Evolutionary conservation across 768 basidiomycete genomes (phyloP).

Genomic region (Austroboletus eburneus): DNA sequence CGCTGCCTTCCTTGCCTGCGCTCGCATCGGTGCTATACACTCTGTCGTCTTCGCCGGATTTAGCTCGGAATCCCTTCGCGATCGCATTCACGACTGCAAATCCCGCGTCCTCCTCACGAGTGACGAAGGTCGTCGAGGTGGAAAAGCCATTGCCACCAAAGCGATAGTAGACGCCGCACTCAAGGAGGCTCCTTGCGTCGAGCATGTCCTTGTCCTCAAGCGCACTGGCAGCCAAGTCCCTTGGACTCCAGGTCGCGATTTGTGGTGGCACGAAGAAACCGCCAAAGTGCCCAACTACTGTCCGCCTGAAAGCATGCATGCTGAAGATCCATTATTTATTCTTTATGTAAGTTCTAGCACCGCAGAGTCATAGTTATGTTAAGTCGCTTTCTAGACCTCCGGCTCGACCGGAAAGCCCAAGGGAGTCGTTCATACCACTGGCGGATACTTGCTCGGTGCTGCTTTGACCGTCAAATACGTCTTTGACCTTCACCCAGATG

Average conservation of each 20-base stretch:
- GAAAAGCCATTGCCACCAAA: constrained; percentile 93
- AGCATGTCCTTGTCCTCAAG: constrained; percentile 86
- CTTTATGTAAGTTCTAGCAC: constrained; percentile 72
- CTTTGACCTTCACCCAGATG: constrained; percentile 96
- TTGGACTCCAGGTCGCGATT: constrained; percentile 81
- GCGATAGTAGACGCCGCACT: constrained; percentile 91
- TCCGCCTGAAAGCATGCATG: constrained; percentile 78
- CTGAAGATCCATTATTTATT: constrained; percentile 98
- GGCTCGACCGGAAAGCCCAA: constrained; percentile 96
- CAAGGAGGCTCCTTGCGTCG: constrained; percentile 76
- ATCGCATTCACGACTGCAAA: constrained; percentile 86
- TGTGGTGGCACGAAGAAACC: constrained; percentile 96
- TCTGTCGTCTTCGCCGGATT: constrained; percentile 98
- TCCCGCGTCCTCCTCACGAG: constrained; percentile 91
- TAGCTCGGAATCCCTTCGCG: constrained; percentile 89
- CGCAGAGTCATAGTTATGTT: not conserved
- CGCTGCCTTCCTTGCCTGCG: constrained; percentile 96
- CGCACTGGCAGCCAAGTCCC: constrained; percentile 81
- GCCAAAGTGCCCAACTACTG: constrained; percentile 83
- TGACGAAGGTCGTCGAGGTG: constrained; percentile 92
- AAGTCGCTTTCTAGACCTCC: constrained; percentile 59
- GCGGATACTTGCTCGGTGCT: constrained; percentile 87
- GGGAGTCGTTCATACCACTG: constrained; percentile 90
- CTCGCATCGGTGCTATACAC: constrained; percentile 94
- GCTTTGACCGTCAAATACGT: constrained; percentile 94